Base-by-base conservation (phyloP, 129 eudicot species). In the Glebionis coronaria region DNA sequence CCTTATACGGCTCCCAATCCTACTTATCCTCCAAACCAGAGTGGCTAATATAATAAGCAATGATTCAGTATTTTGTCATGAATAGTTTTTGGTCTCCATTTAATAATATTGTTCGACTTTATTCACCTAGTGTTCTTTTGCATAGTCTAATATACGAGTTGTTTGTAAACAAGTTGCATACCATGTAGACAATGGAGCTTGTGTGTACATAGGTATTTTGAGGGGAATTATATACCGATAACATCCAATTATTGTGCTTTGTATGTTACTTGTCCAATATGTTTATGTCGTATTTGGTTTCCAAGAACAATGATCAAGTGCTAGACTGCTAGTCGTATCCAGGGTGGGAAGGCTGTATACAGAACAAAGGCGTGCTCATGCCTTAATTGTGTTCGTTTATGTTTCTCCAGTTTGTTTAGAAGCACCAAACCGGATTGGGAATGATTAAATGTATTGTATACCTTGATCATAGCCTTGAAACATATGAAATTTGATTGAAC, bases 1-100 rank as follows among this genome's bases (percentile, higher is more conserved):
- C 97, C 99, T 29, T 94, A 94, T 78, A 84, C 95, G 9, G 77
- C 56, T 70, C 81, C 88, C 42, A 35, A 35, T 4, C 56, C 85
- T 57, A 84, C 88, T 55, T 89, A 89, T 61, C 99, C 99, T 77
- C 88, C 93, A 9, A 73, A 92, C 69, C 96, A 83, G 80, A 76
- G 95, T 76, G 96, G 95, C 61, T 88, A 92, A 66, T 92, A 92
- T 65, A 80, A 92, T 62, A 80, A 81, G 75, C 87, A 84, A 60
- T 81, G 81, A 76, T 76, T 75, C 51, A 40, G 25, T 35, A 35
- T 35, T 61, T 35, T 35, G 13, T 21, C 2, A 3, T 58, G 21
- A 59, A 59, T 46, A 3, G 59, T 27, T 76, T 68, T 67, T 68
- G 47, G 42, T 68, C 12, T 68, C 10, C 27, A 6, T 52, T 52